Evolutionary conservation across 1,139 yeast species (phyloP), one percentile per base, ranked within the genome.

Genomic region (Candida buenavistaensis): DNA sequence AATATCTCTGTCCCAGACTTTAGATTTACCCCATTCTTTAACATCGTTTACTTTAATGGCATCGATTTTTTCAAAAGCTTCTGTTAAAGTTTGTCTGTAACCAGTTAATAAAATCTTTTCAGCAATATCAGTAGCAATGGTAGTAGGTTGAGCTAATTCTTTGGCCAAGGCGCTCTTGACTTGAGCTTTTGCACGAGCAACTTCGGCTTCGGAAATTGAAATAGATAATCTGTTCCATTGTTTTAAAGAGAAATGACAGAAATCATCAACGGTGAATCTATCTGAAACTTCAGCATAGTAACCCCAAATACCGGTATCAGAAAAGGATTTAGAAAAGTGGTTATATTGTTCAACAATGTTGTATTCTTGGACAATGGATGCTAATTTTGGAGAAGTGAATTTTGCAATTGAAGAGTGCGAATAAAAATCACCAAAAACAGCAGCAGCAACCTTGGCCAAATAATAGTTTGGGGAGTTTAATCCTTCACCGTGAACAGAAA

Each of bases 221-320:
- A 80, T 67, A 17, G 89, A 73, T 62, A 83, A 76, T 74, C 92
- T 80, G 74, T 83, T 83, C 94, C 94, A 85, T 72, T 83, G 84
- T 67, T 82, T 85, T 64, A 83, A 71, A 43, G 86, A 71, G 66
- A 84, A 84, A 64, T 85, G 95, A 44, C 78, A 71, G 47, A 83
- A 76, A 55, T 85, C 95, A 62, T 84, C 94, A 50, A 84, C 64
- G 51, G 69, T 66, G 32, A 49, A 62, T 46, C 80, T 57, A 63
- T 82, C 78, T 40, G 82, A 68, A 47, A 81, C 72, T 55, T 76
- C 80, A 44, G 86, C 73, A 57, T 75, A 70, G 68, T 81, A 80
- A 57, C 95, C 95, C 88, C 89, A 85, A 61, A 85, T 75, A 56
- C 94, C 92, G 40, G 82, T 68, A 63, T 83, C 88, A 48, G 84